Evolutionary conservation across 345 rosid species (phyloP).

Genomic region (Pistacia atlantica): DNA sequence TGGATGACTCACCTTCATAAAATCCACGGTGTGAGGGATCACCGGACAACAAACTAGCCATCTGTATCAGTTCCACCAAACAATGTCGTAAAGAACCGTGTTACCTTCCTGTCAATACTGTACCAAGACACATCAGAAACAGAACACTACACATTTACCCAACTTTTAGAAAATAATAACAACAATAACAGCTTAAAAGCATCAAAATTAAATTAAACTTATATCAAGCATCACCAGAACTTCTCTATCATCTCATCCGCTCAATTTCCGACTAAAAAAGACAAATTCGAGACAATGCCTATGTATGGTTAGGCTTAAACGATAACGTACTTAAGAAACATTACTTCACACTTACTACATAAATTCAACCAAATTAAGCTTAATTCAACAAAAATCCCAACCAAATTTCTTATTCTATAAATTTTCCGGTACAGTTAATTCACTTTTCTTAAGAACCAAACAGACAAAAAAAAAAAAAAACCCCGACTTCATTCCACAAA

Average conservation of each 20-base stretch:
- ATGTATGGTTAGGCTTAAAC: background rate
- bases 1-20: constrained; percentile 6
- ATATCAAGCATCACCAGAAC: background rate
- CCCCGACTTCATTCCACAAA: background rate
- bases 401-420: background rate
- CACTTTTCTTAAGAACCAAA: background rate
- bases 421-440: background rate
- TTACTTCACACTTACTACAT: background rate
- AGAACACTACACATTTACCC: background rate
- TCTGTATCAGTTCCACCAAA: background rate
- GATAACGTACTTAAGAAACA: background rate
- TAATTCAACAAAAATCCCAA: background rate
- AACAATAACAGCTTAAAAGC: background rate
- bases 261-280: background rate
- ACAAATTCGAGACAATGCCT: background rate
- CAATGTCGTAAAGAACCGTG: background rate
- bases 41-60: constrained; percentile 12
- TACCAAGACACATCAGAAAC: constrained; percentile 1
- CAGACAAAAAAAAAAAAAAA: background rate
- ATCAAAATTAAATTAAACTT: background rate
- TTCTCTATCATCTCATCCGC: background rate
- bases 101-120: background rate
- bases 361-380: background rate
- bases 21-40: constrained; percentile 12
- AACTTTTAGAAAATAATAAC: background rate